phyloP scores from a whole-genome alignment of 441 rosid genomes.

The Gossypium trilobum region DNA sequence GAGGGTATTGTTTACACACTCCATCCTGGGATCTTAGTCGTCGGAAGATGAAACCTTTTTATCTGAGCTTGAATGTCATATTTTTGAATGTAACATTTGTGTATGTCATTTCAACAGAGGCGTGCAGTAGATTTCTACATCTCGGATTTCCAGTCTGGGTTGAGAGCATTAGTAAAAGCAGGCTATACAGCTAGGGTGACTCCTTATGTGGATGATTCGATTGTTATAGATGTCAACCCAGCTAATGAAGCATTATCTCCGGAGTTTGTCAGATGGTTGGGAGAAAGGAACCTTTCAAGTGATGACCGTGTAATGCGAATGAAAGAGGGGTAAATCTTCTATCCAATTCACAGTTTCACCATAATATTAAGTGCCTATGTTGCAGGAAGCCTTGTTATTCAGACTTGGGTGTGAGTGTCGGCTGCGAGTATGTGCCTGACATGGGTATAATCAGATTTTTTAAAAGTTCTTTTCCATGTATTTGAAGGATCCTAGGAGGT shows the following conservation, averaged over 20 bases:
- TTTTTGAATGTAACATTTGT: background rate
- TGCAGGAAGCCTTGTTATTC: background rate
- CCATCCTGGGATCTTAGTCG: background rate
- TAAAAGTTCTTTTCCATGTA: background rate
- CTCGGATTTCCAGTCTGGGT: slow-evolving; percentile 96
- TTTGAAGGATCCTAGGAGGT: background rate
- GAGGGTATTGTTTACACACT: background rate
- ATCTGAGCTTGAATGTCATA: background rate
- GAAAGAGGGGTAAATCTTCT: slow-evolving; percentile 57
- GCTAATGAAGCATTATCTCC: slow-evolving; percentile 47
- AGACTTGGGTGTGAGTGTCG: background rate
- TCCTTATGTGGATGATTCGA: slow-evolving; percentile 63
- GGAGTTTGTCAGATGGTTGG: slow-evolving; percentile 62
- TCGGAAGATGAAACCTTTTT: background rate
- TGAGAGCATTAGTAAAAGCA: slow-evolving; percentile 74
- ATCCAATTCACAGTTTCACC: background rate
- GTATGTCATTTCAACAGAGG: slow-evolving; percentile 43
- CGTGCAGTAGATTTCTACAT: slow-evolving; percentile 98
- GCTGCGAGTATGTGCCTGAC: background rate
- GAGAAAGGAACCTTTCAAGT: slow-evolving; percentile 57
- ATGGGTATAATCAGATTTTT: background rate
- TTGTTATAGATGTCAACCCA: slow-evolving; percentile 52
- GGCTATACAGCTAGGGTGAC: slow-evolving; percentile 64
- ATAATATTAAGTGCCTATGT: background rate
- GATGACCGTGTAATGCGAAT: slow-evolving; percentile 63